Evolutionary conservation across 2,329 filamentous ascomycete species (phyloP).

Genomic region (Nectriaceae sp.): DNA sequence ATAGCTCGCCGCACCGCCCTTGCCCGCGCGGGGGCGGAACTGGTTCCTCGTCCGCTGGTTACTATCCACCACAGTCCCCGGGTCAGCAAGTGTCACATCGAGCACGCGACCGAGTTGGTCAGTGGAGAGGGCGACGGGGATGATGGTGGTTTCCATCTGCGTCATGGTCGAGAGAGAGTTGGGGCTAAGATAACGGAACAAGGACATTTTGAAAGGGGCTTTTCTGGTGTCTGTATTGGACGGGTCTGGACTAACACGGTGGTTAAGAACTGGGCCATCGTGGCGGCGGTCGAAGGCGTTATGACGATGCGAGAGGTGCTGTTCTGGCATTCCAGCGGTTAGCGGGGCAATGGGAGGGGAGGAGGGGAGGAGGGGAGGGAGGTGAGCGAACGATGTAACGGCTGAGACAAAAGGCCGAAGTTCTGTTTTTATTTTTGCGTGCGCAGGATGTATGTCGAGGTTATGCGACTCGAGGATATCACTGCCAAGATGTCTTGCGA

Average conservation of each 20-base stretch:
- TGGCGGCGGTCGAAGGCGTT: slow-evolving; percentile 14
- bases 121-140: slow-evolving; percentile 29
- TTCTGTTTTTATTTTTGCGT: background rate
- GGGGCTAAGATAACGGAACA: slow-evolving; percentile 37
- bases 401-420: slow-evolving; percentile 14
- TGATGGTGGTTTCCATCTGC: slow-evolving; percentile 32
- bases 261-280: slow-evolving; percentile 45
- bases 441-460: slow-evolving; percentile 1
- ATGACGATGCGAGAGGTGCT: slow-evolving; percentile 10
- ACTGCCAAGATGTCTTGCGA: background rate
- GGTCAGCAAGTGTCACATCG: slow-evolving; percentile 33
- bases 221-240: slow-evolving; percentile 1
- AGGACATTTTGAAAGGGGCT: slow-evolving; percentile 16
- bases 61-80: slow-evolving; percentile 45
- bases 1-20: slow-evolving; percentile 84
- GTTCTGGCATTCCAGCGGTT: slow-evolving; percentile 42
- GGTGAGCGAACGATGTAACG: slow-evolving; percentile 13
- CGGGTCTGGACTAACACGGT: slow-evolving; percentile 40
- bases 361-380: background rate
- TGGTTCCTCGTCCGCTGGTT: slow-evolving; percentile 87
- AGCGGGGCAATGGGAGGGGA: slow-evolving; percentile 39
- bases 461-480: slow-evolving; percentile 5
- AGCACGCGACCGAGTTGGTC: slow-evolving; percentile 13
- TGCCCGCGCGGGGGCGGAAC: slow-evolving; percentile 86
- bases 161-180: slow-evolving; percentile 35